Evolutionary conservation across 768 basidiomycete species (phyloP), one percentile per base, ranked within the genome.

Genomic region (Boletus vermiculosoides): DNA sequence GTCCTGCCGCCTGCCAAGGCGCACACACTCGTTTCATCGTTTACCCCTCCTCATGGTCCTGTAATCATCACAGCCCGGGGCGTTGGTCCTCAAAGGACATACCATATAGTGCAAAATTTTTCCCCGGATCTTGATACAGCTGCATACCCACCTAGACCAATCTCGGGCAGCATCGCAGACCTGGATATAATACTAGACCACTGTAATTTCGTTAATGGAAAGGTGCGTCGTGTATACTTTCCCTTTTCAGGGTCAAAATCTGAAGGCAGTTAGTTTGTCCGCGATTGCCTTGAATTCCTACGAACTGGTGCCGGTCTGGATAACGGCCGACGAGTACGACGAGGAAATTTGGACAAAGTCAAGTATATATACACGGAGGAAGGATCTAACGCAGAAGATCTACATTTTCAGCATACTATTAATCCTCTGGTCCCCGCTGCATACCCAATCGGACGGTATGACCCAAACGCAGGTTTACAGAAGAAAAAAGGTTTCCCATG

Each of bases 241-340:
- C 28, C 25, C 13, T 8, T 45, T 55, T 40, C 30, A 22, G 42
- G 13, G 15, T 36, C 44, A 16, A 45, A 16, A 55, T 45, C 28
- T 47, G 53, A 55, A 18, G 15, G 20, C 49, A 33, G 34, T 30
- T 20, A 95, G 89, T 94, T 92, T 71, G 95, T 97, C n/a, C 88
- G 95, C 11, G 94, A 97, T 67, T 98, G 95, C 64, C 74, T 97
- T 36, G 94, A 97, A 68, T 87, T 94, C 60, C 80, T 98, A 13
- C 85, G 94, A 6, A 74, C 92, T 34, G 94, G 93, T 18, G 92
- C 84, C 8, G 88, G 90, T 2, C 78, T 96, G 47, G 93, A 98
- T 71, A 86, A 88, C 58, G 86, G 84, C 41, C 80, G 83, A 23
- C 79, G 90, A 25, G 70, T 88, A 41, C 80, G 92, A 51, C 80